Conservation (phyloP, 495 filamentous ascomycete genomes). For the Evernia prunastri region DNA sequence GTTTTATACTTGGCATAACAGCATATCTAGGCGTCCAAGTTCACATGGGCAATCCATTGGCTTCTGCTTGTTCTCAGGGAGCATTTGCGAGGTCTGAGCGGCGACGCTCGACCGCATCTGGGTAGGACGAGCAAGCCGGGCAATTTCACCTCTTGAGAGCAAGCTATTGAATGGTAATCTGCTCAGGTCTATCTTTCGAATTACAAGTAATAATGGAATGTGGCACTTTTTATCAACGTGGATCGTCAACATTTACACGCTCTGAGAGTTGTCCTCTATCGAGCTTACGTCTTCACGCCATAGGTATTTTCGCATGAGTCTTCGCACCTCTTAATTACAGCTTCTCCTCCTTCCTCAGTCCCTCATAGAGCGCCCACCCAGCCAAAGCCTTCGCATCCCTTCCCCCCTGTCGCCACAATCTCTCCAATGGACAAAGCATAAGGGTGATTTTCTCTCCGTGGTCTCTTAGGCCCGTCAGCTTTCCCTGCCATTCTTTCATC, state of each 20-base stretch:
- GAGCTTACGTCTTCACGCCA: not conserved
- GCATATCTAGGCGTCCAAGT: conserved; percentile 17
- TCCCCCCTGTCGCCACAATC: conserved; percentile 70
- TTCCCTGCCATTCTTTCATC: conserved; percentile 65
- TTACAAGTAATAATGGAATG: not conserved
- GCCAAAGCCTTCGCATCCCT: conserved; percentile 75
- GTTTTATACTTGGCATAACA: conserved; percentile 16
- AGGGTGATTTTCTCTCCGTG: conserved; percentile 77
- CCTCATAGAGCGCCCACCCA: conserved; percentile 71
- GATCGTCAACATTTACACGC: not conserved
- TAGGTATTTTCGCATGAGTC: not conserved
- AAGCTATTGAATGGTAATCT: not conserved
- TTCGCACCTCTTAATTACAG: conserved; percentile 35
- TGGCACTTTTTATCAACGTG: not conserved
- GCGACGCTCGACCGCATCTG: not conserved
- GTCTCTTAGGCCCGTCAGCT: conserved; percentile 68
- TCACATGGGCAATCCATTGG: not conserved
- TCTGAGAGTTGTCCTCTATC: not conserved
- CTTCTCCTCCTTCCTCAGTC: conserved; percentile 58
- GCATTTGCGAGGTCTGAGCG: not conserved
- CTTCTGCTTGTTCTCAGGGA: not conserved
- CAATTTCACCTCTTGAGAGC: not conserved
- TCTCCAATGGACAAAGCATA: conserved; percentile 63
- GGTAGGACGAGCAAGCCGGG: not conserved
- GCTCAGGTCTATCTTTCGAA: not conserved